Percentiles rank a stretch among this genome's conserved stretches.
Evolutionary conservation across 345 rosid genomes (phyloP).

Genomic region (Murraya paniculata): DNA sequence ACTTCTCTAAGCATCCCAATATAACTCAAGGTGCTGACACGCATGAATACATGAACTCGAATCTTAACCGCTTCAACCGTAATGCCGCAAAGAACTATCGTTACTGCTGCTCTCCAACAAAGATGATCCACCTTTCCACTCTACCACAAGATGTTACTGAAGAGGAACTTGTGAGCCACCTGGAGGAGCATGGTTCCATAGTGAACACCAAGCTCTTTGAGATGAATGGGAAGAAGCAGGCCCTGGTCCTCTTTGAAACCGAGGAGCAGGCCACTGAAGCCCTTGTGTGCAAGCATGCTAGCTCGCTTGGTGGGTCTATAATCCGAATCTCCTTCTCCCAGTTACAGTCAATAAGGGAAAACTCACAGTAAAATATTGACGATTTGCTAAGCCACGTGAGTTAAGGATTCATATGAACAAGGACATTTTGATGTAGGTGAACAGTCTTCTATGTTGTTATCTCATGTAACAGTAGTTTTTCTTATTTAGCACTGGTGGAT

Average conservation of each 20-base stretch:
- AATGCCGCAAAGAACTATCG: conserved; percentile 96
- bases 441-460: conserved; percentile 8
- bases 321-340: conserved; percentile 97
- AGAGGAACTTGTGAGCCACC: conserved; percentile 70
- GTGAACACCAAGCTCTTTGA: conserved; percentile 77
- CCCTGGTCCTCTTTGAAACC: conserved; percentile 70
- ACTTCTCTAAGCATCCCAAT: conserved; percentile 84
- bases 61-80: conserved; percentile 94
- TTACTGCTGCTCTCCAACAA: conserved; percentile 97
- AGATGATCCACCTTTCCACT: conserved; percentile 89
- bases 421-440: conserved; percentile 27
- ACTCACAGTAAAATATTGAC: conserved; percentile 20
- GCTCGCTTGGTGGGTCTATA: conserved; percentile 67
- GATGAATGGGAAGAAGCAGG: conserved; percentile 94
- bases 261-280: conserved; percentile 97
- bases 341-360: conserved; percentile 65
- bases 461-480: conserved; percentile 17
- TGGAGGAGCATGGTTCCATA: conserved; percentile 74
- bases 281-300: conserved; percentile 89
- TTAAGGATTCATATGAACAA: conserved; percentile 22
- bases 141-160: conserved; percentile 85
- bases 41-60: conserved; percentile 72
- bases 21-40: conserved; percentile 92
- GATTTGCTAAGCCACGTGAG: conserved; percentile 2
- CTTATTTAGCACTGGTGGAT: conserved; percentile 26